These are phyloP conservation scores for Pseudotsuga menziesii DNA, from an alignment of 75 land plant genomes.

Conservation along the genomic window DNA sequence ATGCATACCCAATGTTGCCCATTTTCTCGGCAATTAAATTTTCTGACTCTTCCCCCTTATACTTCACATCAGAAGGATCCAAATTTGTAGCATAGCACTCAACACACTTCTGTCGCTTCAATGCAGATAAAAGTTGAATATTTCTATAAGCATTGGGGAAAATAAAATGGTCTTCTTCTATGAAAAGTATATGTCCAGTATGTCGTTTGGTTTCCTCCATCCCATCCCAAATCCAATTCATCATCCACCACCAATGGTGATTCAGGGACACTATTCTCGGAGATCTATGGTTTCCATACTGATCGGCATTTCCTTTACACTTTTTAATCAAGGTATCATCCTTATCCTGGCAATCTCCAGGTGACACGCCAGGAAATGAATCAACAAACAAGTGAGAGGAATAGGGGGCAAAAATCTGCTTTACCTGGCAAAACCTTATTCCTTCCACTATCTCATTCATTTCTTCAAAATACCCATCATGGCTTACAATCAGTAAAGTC, in stretches of 20 bases:
- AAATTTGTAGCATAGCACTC: constrained; percentile 82
- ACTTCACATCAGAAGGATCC: no score
- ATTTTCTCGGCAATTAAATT: no score
- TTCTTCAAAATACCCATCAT: constrained; percentile 92
- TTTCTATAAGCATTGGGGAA: constrained; percentile 88
- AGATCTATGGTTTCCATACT: constrained; percentile 86
- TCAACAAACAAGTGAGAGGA: constrained; percentile 82
- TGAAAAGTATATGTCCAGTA: constrained; percentile 75
- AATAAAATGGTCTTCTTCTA: constrained; percentile 95
- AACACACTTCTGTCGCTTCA: constrained; percentile 70
- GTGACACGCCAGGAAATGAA: constrained; percentile 79
- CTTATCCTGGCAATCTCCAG: constrained; percentile 66
- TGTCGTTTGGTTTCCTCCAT: constrained; percentile 56
- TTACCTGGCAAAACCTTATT: constrained; percentile 91
- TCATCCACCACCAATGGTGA: constrained; percentile 99
- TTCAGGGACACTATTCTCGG: constrained; percentile 93
- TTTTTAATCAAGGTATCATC: constrained; percentile 36
- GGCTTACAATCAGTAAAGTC: constrained; percentile 87
- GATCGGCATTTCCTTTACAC: constrained; percentile 85
- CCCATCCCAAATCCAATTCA: constrained; percentile 99
- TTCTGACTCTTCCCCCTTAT: no score
- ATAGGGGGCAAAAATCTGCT: constrained; percentile 91
- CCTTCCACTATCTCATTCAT: constrained; percentile 76
- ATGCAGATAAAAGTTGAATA: constrained; percentile 50
- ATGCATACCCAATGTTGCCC: no score